Conservation (phyloP, 2,329 filamentous ascomycete species). For the Rutstroemia sydowiana region DNA sequence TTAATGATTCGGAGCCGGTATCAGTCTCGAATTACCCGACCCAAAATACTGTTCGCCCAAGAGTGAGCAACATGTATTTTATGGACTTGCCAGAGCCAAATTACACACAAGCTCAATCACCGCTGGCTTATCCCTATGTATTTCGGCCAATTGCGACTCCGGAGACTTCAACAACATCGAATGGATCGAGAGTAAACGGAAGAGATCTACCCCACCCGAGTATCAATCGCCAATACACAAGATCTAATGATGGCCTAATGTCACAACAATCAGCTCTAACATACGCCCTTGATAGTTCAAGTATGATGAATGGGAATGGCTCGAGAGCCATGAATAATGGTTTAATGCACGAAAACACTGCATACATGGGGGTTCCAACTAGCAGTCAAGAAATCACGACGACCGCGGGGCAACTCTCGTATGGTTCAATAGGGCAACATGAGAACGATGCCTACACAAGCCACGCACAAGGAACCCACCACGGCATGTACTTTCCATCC, state of each 20-base stretch:
- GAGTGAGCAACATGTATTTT: background rate
- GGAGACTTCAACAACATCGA: background rate
- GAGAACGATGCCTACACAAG: background rate
- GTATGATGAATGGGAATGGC: background rate
- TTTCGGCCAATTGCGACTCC: background rate
- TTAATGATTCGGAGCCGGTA: background rate
- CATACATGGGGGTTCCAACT: conserved; percentile 19
- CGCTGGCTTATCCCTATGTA: background rate
- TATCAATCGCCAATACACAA: conserved; percentile 2
- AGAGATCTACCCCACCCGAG: background rate
- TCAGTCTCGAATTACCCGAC: conserved; percentile 6
- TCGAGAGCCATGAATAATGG: background rate
- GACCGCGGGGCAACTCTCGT: background rate
- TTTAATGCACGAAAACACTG: conserved; percentile 12
- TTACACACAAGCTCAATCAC: background rate
- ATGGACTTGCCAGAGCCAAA: background rate
- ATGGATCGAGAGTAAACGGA: background rate
- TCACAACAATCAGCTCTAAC: background rate
- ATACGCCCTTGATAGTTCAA: background rate
- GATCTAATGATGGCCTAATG: background rate
- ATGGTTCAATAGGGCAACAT: conserved; percentile 1
- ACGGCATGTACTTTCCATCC: background rate
- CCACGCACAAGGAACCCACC: background rate
- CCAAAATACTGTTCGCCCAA: background rate
- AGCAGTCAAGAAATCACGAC: conserved; percentile 22